Conservation (phyloP, 495 filamentous ascomycete genomes). For the Jackrogersella multiformis region DNA sequence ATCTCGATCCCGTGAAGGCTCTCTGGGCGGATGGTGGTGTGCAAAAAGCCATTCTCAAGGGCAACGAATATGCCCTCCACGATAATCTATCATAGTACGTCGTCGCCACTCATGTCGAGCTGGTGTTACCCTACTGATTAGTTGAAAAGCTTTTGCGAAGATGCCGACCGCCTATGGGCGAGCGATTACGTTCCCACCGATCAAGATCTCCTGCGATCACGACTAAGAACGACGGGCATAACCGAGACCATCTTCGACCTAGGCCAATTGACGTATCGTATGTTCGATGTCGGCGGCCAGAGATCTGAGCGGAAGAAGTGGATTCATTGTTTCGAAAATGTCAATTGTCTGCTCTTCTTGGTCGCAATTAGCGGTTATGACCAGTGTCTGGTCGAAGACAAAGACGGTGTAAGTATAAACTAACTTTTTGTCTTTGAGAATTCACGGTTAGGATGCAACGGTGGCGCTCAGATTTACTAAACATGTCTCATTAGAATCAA, state of each 20-base stretch:
- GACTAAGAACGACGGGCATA: constrained; percentile 93
- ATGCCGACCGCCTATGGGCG: constrained; percentile 88
- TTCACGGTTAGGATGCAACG: neutral
- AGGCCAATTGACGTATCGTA: constrained; percentile 92
- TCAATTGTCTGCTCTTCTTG: constrained; percentile 91
- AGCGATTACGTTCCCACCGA: constrained; percentile 91
- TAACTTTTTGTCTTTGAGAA: neutral
- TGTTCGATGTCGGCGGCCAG: constrained; percentile 99
- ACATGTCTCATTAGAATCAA: constrained; percentile 79
- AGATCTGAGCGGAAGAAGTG: constrained; percentile 98
- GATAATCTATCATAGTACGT: constrained; percentile 94
- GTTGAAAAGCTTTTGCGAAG: constrained; percentile 80
- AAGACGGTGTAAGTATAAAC: constrained; percentile 82
- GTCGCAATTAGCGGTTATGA: constrained; percentile 97
- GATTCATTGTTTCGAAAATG: constrained; percentile 99
- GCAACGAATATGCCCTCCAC: constrained; percentile 95
- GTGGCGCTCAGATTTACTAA: constrained; percentile 27
- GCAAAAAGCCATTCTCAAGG: constrained; percentile 83
- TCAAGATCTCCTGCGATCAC: constrained; percentile 93
- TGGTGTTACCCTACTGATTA: constrained; percentile 4
- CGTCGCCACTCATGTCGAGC: neutral
- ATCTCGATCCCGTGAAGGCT: constrained; percentile 78
- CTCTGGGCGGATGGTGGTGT: constrained; percentile 89
- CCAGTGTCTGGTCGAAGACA: constrained; percentile 95
- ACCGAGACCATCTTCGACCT: constrained; percentile 97